These are phyloP conservation scores for Buxus sempervirens DNA, from an alignment of 164 flowering plant genomes.

Conservation along the genomic window DNA sequence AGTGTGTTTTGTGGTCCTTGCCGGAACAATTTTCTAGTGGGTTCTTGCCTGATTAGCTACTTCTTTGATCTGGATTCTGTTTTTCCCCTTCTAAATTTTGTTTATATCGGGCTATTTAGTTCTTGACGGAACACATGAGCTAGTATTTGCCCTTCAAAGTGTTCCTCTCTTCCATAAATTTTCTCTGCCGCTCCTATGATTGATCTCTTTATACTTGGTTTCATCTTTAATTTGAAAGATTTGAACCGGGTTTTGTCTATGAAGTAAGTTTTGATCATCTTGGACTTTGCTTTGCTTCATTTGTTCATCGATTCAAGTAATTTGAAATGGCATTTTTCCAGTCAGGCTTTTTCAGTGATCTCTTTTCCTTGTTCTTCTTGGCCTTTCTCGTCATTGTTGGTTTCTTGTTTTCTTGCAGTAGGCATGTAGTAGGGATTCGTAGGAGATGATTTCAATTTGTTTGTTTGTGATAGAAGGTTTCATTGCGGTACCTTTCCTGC, in stretches of 20 bases:
- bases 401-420: not conserved
- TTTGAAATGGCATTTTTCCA: not conserved
- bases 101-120: not conserved
- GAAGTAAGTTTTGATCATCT: not conserved
- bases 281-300: not conserved
- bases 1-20: not conserved
- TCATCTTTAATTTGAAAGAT: not conserved
- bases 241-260: not conserved
- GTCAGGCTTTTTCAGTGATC: not conserved
- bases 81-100: not conserved
- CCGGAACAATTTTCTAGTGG: not conserved
- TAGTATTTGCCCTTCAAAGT: not conserved
- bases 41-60: not conserved
- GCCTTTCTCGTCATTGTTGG: too few relatives aligned
- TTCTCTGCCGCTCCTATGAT: not conserved
- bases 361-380: not conserved
- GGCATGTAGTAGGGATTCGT: too few relatives aligned
- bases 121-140: not conserved
- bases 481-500: too few relatives aligned
- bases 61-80: not conserved
- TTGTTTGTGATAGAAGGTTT: too few relatives aligned
- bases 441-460: too few relatives aligned
- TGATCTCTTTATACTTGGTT: not conserved
- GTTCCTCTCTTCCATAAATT: not conserved
- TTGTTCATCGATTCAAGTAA: not conserved